Percentiles rank a stretch among this genome's conserved stretches.
These are phyloP conservation scores for Dipteronia sinensis DNA, from an alignment of 345 rosid species.

Conservation along the genomic window DNA sequence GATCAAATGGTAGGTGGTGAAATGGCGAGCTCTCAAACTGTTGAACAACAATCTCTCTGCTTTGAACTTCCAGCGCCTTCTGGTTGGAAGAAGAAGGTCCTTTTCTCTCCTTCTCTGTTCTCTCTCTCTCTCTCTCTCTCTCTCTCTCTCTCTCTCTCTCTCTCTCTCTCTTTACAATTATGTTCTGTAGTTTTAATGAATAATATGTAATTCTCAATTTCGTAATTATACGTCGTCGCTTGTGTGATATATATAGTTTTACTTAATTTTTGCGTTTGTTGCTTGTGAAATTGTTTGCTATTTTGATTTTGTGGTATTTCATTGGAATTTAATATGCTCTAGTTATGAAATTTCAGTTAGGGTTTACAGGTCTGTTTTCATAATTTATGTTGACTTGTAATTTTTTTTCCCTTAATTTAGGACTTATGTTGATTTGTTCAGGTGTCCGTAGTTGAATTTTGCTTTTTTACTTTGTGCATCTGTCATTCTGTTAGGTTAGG, in stretches of 20 bases:
- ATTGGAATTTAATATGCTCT: neutral
- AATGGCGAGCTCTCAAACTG: conserved; percentile 27
- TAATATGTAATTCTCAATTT: neutral
- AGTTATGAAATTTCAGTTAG: neutral
- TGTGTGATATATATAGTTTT: neutral
- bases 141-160: neutral
- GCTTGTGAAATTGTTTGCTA: neutral
- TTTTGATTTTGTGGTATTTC: neutral
- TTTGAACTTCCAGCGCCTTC: conserved; percentile 38
- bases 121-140: neutral
- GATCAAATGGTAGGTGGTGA: conserved; percentile 25
- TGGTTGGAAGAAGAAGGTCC: conserved; percentile 44
- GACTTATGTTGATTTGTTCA: neutral
- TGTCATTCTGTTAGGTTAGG: neutral
- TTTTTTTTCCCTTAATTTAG: neutral
- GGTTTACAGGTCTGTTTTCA: neutral
- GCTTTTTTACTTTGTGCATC: neutral
- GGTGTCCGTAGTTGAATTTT: too few relatives aligned
- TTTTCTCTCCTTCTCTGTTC: neutral
- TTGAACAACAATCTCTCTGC: conserved; percentile 15
- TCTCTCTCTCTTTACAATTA: neutral
- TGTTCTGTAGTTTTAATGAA: neutral
- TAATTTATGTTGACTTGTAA: neutral
- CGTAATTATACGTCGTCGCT: too few relatives aligned
- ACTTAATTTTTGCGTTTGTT: neutral